Conservation (phyloP, 768 basidiomycete genomes). For the Boletellus ananas region DNA sequence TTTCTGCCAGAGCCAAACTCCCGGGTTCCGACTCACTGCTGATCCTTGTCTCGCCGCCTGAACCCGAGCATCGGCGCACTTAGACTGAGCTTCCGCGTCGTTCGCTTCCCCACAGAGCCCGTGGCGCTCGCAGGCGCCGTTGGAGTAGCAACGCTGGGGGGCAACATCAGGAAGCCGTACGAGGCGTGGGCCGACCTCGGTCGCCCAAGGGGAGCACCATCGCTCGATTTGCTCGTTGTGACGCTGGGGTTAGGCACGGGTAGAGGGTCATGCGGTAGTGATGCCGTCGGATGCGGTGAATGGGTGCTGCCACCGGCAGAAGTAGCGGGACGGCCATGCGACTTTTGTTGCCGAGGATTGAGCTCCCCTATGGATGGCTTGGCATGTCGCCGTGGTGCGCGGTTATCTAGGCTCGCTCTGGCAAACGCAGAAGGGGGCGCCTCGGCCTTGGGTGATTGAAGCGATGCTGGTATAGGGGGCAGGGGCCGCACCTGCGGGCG, state of each 20-base stretch:
- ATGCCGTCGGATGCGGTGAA: neutral
- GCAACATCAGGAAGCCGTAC: slow-evolving; percentile 13
- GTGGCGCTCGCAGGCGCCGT: slow-evolving; percentile 18
- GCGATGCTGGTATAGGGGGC: slow-evolving; percentile 31
- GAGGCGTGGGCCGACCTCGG: slow-evolving; percentile 29
- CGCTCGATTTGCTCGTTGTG: neutral
- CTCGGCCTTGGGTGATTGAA: slow-evolving; percentile 15
- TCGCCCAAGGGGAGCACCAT: neutral
- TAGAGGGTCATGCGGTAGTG: neutral
- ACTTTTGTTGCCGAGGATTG: slow-evolving; percentile 7
- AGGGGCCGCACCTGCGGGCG: slow-evolving; percentile 14
- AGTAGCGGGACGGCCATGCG: slow-evolving; percentile 37
- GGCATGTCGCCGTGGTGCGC: slow-evolving; percentile 10
- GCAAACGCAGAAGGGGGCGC: slow-evolving; percentile 17
- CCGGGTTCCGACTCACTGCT: slow-evolving; percentile 27
- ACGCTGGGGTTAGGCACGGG: slow-evolving; percentile 1
- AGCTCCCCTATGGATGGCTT: slow-evolving; percentile 2
- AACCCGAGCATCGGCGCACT: slow-evolving; percentile 55
- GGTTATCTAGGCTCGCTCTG: slow-evolving; percentile 17
- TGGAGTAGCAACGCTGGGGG: slow-evolving; percentile 15
- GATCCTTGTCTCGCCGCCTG: slow-evolving; percentile 50
- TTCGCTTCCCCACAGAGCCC: slow-evolving; percentile 30
- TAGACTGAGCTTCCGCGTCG: slow-evolving; percentile 67
- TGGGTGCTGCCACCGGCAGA: slow-evolving; percentile 30
- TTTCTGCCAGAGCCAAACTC: neutral